Evolutionary conservation across 306 rosid genomes (phyloP), one percentile per base, ranked within the genome.

Genomic region (Vigna unguiculata): DNA sequence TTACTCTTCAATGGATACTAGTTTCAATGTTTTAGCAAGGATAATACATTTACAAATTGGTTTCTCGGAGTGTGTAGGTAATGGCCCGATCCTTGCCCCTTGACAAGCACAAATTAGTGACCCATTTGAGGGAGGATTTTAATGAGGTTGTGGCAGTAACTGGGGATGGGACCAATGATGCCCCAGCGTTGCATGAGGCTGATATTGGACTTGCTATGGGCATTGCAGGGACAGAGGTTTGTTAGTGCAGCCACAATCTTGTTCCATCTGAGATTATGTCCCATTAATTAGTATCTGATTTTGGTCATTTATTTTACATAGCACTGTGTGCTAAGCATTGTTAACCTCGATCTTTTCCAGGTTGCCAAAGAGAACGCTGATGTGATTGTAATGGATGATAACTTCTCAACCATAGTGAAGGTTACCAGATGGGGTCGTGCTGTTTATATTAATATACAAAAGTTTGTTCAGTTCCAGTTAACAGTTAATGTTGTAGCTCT

Each of bases 291-390:
- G n/a, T n/a, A 57, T 57, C 32, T 24, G 62, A 59, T 66, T 41
- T 57, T n/a, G 78, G 14, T 45, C 58, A 48, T 2, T 69, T 55
- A 52, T 21, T 72, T 16, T 49, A 9, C 36, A 45, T 22, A 24
- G 38, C 38, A 64, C 25, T 63, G 67, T 54, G 73, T 32, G 75
- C 51, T 49, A 66, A 34, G 32, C 34, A 40, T n/a, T 28, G 38
- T 83, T 59, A 66, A 70, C 15, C 28, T 59, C 10, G 22, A 9
- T 78, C 51, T 59, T 21, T n/a, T 51, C 32, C 85, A 95, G 97
- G 99, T 95, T 66, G 99, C 99, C n/a, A 95, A 92, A 89, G 97
- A 95, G 85, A 92, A 88, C 64, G 96, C 97, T 0, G 97, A 95
- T 78, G 97, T 95, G 38, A 91, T 95, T 49, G 88, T 90, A 64